phyloP scores from a whole-genome alignment of 2,329 filamentous ascomycete genomes.

The Penicillium sp. region DNA sequence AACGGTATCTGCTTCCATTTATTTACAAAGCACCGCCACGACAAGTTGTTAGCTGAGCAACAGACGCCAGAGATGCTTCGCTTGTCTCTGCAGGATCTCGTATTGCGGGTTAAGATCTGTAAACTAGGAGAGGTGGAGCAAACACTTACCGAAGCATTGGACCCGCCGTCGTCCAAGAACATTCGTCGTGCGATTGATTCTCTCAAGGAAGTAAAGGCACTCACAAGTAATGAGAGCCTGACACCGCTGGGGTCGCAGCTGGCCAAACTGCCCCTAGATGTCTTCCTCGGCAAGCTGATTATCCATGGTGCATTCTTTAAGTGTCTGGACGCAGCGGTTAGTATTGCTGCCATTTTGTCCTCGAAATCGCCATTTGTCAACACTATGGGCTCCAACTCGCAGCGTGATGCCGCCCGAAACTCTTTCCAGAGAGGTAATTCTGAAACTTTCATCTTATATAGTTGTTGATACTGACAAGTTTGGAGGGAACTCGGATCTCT shows the following conservation, averaged over 20 bases:
- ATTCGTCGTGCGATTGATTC: constrained; percentile 91
- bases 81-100: constrained; percentile 88
- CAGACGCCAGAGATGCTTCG: constrained; percentile 97
- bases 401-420: constrained; percentile 77
- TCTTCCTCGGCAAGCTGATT: constrained; percentile 92
- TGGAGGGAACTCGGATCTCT: constrained; percentile 79
- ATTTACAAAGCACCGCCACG: constrained; percentile 87
- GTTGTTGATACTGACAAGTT: constrained; percentile 14
- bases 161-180: constrained; percentile 88
- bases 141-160: constrained; percentile 82
- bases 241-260: constrained; percentile 86
- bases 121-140: constrained; percentile 92
- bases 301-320: constrained; percentile 84
- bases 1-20: constrained; percentile 94
- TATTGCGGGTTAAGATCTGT: constrained; percentile 96
- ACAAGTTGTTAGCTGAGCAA: constrained; percentile 81
- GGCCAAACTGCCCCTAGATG: constrained; percentile 85
- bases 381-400: constrained; percentile 78
- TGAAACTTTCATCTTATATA: neutral
- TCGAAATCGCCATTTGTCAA: constrained; percentile 93
- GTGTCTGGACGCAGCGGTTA: constrained; percentile 88
- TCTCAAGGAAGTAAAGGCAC: constrained; percentile 86
- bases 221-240: constrained; percentile 79
- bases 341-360: constrained; percentile 87
- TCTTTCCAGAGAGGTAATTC: constrained; percentile 70